Conservation (phyloP, 225 moss, liverwort and hornwort genomes). For the Antitrichia curtipendula region DNA sequence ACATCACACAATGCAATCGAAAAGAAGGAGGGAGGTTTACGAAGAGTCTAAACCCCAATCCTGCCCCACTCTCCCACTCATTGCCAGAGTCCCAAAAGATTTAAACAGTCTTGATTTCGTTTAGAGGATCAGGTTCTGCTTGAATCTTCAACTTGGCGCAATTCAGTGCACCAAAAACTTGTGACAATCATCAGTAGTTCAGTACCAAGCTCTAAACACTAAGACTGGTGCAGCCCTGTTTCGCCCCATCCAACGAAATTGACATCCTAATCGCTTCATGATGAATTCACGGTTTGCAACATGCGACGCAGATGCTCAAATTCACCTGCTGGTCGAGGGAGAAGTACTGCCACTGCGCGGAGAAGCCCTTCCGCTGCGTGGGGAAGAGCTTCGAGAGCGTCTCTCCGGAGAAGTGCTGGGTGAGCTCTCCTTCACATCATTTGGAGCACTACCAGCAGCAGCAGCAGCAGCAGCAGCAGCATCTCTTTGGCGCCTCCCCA, state of each 20-base stretch:
- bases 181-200: neutral
- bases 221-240: too few relatives aligned
- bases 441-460: neutral
- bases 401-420: neutral
- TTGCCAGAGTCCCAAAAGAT: neutral
- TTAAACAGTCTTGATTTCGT: neutral
- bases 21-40: neutral
- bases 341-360: constrained; percentile 3
- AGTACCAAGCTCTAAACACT: neutral
- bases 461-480: neutral
- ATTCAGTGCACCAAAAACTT: neutral
- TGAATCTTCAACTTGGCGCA: neutral
- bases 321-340: constrained; percentile 7
- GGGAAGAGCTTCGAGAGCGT: neutral
- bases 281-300: neutral
- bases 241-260: neutral
- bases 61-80: neutral
- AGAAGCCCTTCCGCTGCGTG: neutral
- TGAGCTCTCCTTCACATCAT: neutral
- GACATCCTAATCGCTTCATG: neutral
- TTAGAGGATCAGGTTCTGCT: neutral
- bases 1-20: neutral
- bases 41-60: neutral
- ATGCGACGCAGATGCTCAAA: neutral
- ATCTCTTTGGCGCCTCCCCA: constrained; percentile 20